These are phyloP conservation scores for Serendipita sp. DNA, from an alignment of 768 basidiomycete genomes.

Conservation along the genomic window DNA sequence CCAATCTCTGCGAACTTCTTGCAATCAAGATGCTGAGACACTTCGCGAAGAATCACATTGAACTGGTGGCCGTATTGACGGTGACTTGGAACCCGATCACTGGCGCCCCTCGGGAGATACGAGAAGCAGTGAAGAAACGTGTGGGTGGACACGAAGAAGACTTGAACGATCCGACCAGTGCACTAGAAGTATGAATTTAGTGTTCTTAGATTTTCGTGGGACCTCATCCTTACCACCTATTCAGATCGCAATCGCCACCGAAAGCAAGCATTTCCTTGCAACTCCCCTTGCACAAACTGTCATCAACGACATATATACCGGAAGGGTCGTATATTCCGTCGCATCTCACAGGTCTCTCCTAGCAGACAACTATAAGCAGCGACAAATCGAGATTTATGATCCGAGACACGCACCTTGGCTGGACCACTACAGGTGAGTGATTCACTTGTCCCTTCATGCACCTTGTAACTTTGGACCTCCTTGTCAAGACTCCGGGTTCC, in stretches of 20 bases:
- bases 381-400: slow-evolving; percentile 59
- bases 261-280: slow-evolving; percentile 70
- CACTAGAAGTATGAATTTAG: slow-evolving; percentile 49
- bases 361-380: slow-evolving; percentile 78
- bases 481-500: slow-evolving; percentile 59
- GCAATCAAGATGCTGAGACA: slow-evolving; percentile 72
- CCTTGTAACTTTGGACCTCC: not conserved
- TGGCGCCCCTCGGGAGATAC: slow-evolving; percentile 50
- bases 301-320: slow-evolving; percentile 74
- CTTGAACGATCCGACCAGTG: slow-evolving; percentile 57
- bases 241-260: slow-evolving; percentile 79
- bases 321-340: slow-evolving; percentile 53
- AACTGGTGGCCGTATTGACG: slow-evolving; percentile 64
- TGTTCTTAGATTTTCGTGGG: not conserved
- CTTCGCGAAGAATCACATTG: slow-evolving; percentile 61
- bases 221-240: not conserved
- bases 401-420: slow-evolving; percentile 50
- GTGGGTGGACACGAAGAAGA: slow-evolving; percentile 39
- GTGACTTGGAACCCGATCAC: slow-evolving; percentile 74
- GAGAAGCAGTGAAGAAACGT: slow-evolving; percentile 50
- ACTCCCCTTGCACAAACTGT: slow-evolving; percentile 75
- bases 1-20: slow-evolving; percentile 72
- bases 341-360: slow-evolving; percentile 55
- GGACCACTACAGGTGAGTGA: slow-evolving; percentile 59
- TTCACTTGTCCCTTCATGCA: not conserved